phyloP scores from a whole-genome alignment of 169 alveolate species.

The Perkinsus olseni region DNA sequence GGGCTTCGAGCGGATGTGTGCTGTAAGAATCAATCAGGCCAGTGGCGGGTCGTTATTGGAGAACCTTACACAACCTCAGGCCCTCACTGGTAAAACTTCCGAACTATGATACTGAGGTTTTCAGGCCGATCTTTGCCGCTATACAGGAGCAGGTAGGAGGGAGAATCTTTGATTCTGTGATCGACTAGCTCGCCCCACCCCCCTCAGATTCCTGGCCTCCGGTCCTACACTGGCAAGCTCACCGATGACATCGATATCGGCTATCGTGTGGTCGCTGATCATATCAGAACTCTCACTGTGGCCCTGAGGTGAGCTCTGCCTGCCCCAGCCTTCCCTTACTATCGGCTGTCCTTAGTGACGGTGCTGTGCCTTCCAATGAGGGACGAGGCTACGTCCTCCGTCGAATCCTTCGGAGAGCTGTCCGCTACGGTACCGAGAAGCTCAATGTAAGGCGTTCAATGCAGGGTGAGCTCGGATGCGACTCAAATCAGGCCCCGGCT shows the following conservation, averaged over 20 bases:
- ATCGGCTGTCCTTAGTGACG: constrained; percentile 48
- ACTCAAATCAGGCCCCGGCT: constrained; percentile 37
- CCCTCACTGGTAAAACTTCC: constrained; percentile 22
- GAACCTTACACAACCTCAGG: neutral
- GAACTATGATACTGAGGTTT: constrained; percentile 86
- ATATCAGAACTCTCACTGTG: constrained; percentile 76
- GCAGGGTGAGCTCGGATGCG: constrained; percentile 31
- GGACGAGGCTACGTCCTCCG: constrained; percentile 80
- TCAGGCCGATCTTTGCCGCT: constrained; percentile 62
- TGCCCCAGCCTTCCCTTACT: neutral
- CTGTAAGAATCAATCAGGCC: constrained; percentile 68
- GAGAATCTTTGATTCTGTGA: too few relatives aligned
- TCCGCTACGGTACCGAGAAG: constrained; percentile 68
- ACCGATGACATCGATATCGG: constrained; percentile 69
- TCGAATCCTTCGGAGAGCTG: constrained; percentile 80
- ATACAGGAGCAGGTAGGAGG: constrained; percentile 38
- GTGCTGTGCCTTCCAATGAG: constrained; percentile 82
- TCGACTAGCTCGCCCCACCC: too few relatives aligned
- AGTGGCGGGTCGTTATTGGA: constrained; percentile 9
- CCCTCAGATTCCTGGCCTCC: constrained; percentile 42
- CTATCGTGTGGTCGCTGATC: constrained; percentile 87
- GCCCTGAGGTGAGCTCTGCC: constrained; percentile 37
- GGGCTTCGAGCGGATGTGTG: constrained; percentile 86
- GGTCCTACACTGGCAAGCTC: constrained; percentile 67
- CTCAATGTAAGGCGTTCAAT: constrained; percentile 28